Conservation (phyloP, 2,329 filamentous ascomycete species). For the Aplosporella prunicola region DNA sequence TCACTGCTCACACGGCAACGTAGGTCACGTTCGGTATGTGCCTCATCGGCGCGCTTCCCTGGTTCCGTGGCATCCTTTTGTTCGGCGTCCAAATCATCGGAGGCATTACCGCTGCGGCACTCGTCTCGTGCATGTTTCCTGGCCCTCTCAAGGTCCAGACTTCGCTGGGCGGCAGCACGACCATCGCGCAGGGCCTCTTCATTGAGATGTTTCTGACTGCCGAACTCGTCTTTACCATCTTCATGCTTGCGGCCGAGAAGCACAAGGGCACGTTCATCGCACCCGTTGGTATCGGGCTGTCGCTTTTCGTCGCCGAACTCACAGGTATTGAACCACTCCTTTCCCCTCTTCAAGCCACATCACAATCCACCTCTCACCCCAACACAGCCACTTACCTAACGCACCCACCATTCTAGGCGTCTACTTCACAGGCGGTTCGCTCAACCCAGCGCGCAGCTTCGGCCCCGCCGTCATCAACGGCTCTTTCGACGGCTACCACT, state of each 20-base stretch:
- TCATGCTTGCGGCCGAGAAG: conserved; percentile 63
- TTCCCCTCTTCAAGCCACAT: neutral
- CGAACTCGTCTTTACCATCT: conserved; percentile 32
- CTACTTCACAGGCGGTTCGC: conserved; percentile 34
- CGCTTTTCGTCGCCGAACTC: conserved; percentile 55
- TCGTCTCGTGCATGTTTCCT: conserved; percentile 27
- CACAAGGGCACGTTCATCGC: conserved; percentile 63
- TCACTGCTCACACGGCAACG: neutral
- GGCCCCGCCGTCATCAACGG: conserved; percentile 31
- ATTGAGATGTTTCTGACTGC: conserved; percentile 33
- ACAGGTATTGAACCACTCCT: too few relatives aligned
- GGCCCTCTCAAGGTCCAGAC: conserved; percentile 26
- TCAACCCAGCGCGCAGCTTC: conserved; percentile 34
- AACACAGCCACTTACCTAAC: neutral
- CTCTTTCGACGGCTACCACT: conserved; percentile 31
- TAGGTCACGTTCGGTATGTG: conserved; percentile 30
- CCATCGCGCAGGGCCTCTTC: conserved; percentile 26
- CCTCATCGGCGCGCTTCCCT: conserved; percentile 22
- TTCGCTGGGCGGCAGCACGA: conserved; percentile 23
- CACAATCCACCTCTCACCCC: too few relatives aligned
- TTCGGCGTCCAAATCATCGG: conserved; percentile 28
- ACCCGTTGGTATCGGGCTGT: conserved; percentile 61
- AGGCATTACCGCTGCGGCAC: conserved; percentile 27
- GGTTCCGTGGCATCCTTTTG: conserved; percentile 21
- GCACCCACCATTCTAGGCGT: conserved; percentile 21